Evolutionary conservation across 208 protist species (phyloP), one percentile per base, ranked within the genome.

Genomic region (Leishmania turanica): DNA sequence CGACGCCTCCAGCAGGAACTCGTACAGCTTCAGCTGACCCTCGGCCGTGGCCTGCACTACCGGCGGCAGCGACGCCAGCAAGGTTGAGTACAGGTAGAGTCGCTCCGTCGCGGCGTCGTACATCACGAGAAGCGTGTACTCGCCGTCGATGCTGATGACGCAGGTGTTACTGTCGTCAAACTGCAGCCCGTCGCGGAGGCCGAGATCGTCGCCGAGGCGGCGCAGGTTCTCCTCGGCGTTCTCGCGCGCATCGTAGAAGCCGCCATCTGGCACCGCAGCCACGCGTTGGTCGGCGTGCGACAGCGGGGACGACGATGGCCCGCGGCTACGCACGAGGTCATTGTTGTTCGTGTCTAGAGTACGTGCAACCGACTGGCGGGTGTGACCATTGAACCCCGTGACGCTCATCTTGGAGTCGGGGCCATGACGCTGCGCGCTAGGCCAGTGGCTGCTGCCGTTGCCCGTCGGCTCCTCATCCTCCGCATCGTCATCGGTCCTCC

Each of bases 81-180:
- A 74, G 8, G 93, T 94, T 11, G 91, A 86, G 83, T 97, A 97
- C 11, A 97, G 72, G 77, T 94, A 94, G 5, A 97, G 83, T n/a
- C 93, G 85, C 83, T 95, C 87, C 27, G 93, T 96, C 31, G 83
- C 68, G 24, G 86, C 82, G 80, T 97, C 93, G 79, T 90, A 93
- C 7, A 91, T 93, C 42, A 97, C 66, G 53, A 97, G 68, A 53
- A 97, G 85, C 9, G 89, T 93, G 58, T 92, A 88, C 64, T 87
- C 84, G 56, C 90, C 86, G 54, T 94, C 91, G 11, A 82, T 88
- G 78, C 90, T 87, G 45, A 97, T 76, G 15, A 92, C 84, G 82
- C 91, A 93, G 75, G 90, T 97, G 64, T 92, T 72, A 70, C 92
- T 95, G 69, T 76, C 79, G 77, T 95, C 93, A 77, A 96, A 93